These are phyloP conservation scores for Fragaria nilgerrensis DNA, from an alignment of 306 rosid species.

Conservation along the genomic window DNA sequence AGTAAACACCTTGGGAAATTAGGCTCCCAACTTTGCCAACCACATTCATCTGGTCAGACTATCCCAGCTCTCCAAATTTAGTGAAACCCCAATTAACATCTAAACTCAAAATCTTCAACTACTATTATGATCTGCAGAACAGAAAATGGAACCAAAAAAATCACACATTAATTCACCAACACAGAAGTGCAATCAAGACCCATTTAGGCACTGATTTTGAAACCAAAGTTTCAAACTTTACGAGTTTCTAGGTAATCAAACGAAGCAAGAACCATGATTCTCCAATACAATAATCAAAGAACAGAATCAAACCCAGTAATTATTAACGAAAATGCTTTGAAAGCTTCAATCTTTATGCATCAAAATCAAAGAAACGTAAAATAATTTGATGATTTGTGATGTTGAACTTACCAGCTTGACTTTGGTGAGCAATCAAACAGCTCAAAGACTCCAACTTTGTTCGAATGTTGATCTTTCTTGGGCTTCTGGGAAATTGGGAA, in stretches of 20 bases:
- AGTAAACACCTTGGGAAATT: constrained; percentile 83
- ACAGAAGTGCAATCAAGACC: neutral
- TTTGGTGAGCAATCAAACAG: constrained; percentile 28
- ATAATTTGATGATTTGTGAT: neutral
- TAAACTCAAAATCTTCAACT: constrained; percentile 26
- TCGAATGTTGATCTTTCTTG: neutral
- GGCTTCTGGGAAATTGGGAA: constrained; percentile 1
- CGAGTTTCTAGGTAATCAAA: constrained; percentile 5
- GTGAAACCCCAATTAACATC: constrained; percentile 26
- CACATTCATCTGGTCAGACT: constrained; percentile 64
- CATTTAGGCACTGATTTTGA: neutral
- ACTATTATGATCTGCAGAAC: constrained; percentile 41
- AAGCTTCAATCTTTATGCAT: neutral
- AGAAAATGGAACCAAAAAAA: neutral
- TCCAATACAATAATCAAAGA: neutral
- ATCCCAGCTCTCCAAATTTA: constrained; percentile 30
- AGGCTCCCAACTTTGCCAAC: constrained; percentile 89
- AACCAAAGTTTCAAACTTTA: constrained; percentile 9
- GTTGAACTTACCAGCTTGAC: neutral
- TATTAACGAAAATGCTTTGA: neutral
- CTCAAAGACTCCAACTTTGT: constrained; percentile 20
- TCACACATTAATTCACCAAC: constrained; percentile 1
- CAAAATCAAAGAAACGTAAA: neutral
- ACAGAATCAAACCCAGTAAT: neutral
- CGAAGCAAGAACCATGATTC: neutral